These are phyloP conservation scores for Amphibolis antarctica DNA, from an alignment of 106 monocot genomes.

Conservation along the genomic window DNA sequence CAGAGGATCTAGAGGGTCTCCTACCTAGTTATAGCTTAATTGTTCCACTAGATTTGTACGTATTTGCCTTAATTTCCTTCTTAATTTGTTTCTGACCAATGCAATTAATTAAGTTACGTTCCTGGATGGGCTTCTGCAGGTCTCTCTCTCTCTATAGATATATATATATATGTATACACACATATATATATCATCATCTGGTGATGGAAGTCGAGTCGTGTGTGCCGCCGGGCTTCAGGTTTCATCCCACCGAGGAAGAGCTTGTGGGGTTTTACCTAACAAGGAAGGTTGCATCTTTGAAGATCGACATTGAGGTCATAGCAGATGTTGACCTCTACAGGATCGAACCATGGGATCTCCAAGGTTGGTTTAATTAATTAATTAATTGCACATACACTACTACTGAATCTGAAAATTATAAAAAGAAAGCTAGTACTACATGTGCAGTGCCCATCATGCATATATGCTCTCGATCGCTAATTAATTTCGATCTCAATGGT, in stretches of 20 bases:
- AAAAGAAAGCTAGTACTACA: too few relatives aligned
- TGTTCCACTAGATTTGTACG: not conserved
- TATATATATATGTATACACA: too few relatives aligned
- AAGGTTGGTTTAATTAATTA: slow-evolving; percentile 30
- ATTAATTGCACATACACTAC: too few relatives aligned
- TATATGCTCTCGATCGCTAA: too few relatives aligned
- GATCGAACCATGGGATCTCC: slow-evolving; percentile 95
- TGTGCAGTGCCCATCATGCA: too few relatives aligned
- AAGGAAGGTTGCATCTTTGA: slow-evolving; percentile 62
- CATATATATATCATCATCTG: not conserved
- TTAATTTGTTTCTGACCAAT: not conserved
- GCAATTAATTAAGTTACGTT: slow-evolving; percentile 1
- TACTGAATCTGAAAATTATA: too few relatives aligned
- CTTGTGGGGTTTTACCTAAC: slow-evolving; percentile 90
- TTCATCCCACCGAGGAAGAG: slow-evolving; percentile 94
- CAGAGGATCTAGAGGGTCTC: too few relatives aligned
- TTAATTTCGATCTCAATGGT: too few relatives aligned
- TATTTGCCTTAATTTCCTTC: not conserved
- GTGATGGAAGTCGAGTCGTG: slow-evolving; percentile 66
- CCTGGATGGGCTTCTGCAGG: too few relatives aligned
- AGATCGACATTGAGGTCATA: slow-evolving; percentile 74
- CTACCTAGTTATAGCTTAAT: too few relatives aligned
- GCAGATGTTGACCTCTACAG: slow-evolving; percentile 75
- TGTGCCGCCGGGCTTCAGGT: slow-evolving; percentile 93
- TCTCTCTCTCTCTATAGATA: too few relatives aligned